Conservation (phyloP, 2,329 filamentous ascomycete genomes). For the Nothophaeocryptopus gaeumannii region DNA sequence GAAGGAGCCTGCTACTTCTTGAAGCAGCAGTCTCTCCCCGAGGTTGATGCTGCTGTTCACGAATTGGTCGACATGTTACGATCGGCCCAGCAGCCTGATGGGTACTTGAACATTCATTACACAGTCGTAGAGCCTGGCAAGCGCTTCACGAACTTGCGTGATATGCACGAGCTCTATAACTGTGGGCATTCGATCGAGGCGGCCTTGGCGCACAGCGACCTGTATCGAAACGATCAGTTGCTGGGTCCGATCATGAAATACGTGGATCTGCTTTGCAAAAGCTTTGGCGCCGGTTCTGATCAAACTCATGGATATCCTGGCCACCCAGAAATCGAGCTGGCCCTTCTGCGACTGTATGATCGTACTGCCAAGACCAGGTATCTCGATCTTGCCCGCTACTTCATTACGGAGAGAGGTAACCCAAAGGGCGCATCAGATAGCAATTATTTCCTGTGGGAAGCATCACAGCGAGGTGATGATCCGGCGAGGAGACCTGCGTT, state of each 20-base stretch:
- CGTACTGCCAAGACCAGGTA: conserved; percentile 40
- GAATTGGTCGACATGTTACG: conserved; percentile 60
- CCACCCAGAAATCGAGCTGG: conserved; percentile 56
- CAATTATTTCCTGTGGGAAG: conserved; percentile 57
- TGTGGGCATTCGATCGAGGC: conserved; percentile 62
- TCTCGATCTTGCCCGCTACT: conserved; percentile 54
- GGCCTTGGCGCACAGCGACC: conserved; percentile 55
- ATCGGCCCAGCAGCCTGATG: conserved; percentile 57
- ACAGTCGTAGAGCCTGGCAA: conserved; percentile 57
- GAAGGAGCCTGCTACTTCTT: conserved; percentile 61
- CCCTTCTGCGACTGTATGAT: conserved; percentile 47
- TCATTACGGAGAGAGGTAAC: conserved; percentile 58
- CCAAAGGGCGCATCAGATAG: conserved; percentile 47
- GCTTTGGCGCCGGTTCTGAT: conserved; percentile 51
- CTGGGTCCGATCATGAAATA: conserved; percentile 55
- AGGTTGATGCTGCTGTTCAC: conserved; percentile 51
- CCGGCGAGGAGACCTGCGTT: conserved; percentile 48
- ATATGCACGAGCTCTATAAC: conserved; percentile 64
- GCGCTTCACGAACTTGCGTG: conserved; percentile 58
- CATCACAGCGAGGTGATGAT: conserved; percentile 49
- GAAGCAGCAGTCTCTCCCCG: conserved; percentile 40
- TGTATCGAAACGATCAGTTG: conserved; percentile 52
- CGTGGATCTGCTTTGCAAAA: conserved; percentile 50
- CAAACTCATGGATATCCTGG: conserved; percentile 61
- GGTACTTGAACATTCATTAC: conserved; percentile 63